These are phyloP conservation scores for Parmelia sp. DNA, from an alignment of 495 filamentous ascomycete species.

Conservation along the genomic window DNA sequence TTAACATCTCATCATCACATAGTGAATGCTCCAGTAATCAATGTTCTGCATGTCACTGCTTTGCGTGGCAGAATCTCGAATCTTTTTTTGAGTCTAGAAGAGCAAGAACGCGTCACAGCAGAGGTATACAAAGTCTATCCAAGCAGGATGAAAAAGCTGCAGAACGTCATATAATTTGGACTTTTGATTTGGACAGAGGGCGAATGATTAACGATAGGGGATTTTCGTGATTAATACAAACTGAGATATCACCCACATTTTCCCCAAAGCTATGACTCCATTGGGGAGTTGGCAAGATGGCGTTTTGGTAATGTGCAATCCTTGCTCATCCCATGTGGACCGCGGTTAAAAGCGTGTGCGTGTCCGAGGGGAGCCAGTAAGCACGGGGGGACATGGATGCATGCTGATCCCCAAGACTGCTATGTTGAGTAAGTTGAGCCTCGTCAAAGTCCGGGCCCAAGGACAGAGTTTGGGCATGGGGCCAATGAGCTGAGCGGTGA, in stretches of 20 bases:
- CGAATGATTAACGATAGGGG: constrained; percentile 3
- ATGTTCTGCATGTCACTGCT: neutral
- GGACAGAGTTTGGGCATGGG: constrained; percentile 6
- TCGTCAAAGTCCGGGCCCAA: constrained; percentile 11
- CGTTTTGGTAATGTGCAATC: constrained; percentile 3
- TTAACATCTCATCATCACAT: constrained; percentile 9
- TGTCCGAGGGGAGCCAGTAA: constrained; percentile 11
- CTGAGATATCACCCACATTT: constrained; percentile 6
- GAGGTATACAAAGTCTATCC: neutral
- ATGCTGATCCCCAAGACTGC: constrained; percentile 14
- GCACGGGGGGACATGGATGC: constrained; percentile 4
- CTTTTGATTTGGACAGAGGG: neutral
- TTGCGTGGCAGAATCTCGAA: neutral
- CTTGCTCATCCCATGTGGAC: constrained; percentile 3
- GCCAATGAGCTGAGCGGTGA: constrained; percentile 13
- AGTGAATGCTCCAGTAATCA: neutral
- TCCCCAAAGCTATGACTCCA: constrained; percentile 14
- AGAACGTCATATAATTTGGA: constrained; percentile 6
- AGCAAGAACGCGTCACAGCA: constrained; percentile 6
- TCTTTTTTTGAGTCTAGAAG: neutral
- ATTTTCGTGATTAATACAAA: constrained; percentile 11
- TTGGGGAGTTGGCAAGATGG: constrained; percentile 18
- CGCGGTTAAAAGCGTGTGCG: constrained; percentile 14
- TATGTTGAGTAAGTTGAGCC: constrained; percentile 12
- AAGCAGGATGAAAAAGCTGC: constrained; percentile 7